These are phyloP conservation scores for Hammondia hammondi DNA, from an alignment of 169 alveolate species.

Conservation along the genomic window DNA sequence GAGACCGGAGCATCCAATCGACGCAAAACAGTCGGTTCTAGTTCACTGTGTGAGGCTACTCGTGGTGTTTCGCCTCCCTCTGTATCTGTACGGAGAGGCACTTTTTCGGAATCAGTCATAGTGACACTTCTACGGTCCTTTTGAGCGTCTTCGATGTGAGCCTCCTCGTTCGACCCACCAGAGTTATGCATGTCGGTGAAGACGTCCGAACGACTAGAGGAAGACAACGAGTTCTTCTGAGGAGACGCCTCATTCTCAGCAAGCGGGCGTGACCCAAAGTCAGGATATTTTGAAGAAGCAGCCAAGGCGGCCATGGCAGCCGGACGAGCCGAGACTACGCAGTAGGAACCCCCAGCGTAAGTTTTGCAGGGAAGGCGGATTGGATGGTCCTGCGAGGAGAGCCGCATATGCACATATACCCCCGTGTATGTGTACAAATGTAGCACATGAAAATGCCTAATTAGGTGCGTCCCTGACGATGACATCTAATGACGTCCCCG, in stretches of 20 bases:
- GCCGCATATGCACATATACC: not conserved
- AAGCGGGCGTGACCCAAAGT: not conserved
- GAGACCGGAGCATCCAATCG: not conserved
- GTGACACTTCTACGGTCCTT: not conserved
- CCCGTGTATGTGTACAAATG: too few species aligned
- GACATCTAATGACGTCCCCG: too few species aligned
- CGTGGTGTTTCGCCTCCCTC: not conserved
- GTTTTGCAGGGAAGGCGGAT: constrained; percentile 16
- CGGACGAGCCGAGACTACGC: not conserved
- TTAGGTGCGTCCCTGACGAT: too few species aligned
- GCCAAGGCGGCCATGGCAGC: constrained; percentile 12
- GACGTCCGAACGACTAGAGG: not conserved
- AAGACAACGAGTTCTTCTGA: not conserved
- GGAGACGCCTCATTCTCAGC: not conserved
- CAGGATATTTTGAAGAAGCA: not conserved
- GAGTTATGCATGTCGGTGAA: not conserved
- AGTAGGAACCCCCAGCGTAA: constrained; percentile 28
- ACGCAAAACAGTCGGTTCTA: not conserved
- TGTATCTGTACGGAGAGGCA: not conserved
- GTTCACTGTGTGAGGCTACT: not conserved
- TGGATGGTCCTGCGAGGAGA: not conserved
- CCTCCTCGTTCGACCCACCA: not conserved
- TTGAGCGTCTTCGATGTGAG: not conserved
- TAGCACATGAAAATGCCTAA: too few species aligned
- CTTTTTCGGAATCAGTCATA: not conserved